Conservation (phyloP, 129 eudicot species). For the Chrysanthemum lavandulifolium region DNA sequence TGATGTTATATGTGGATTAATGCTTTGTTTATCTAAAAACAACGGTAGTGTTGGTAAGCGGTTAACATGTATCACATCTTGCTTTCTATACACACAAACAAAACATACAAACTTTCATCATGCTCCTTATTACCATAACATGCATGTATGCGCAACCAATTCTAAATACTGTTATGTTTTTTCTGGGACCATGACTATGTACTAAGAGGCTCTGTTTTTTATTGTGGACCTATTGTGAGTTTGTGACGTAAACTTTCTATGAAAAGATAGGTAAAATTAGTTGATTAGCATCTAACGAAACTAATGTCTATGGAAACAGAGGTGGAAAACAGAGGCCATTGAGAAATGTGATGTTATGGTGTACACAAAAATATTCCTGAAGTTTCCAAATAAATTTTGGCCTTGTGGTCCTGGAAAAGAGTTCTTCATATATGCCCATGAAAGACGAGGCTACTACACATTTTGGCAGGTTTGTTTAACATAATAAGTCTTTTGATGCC, state of each 20-base stretch:
- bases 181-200: constrained; percentile 9
- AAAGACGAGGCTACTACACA: constrained; percentile 85
- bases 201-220: background rate
- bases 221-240: constrained; percentile 5
- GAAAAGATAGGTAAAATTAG: background rate
- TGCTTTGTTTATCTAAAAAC: no score
- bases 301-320: constrained; percentile 42
- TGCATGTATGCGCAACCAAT: no score
- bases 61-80: no score
- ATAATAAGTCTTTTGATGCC: constrained; percentile 10
- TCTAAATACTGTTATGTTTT: background rate
- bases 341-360: constrained; percentile 77
- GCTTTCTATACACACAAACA: no score
- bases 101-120: no score
- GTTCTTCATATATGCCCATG: constrained; percentile 88
- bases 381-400: constrained; percentile 82
- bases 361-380: constrained; percentile 85
- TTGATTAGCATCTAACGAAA: background rate
- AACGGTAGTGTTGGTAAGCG: no score
- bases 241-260: constrained; percentile 1
- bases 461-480: constrained; percentile 80
- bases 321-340: constrained; percentile 85
- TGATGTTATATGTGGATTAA: no score
- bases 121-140: no score
- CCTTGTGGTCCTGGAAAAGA: constrained; percentile 84